Conservation (phyloP, 139 green algal species). For the Chlorella vulgaris region DNA sequence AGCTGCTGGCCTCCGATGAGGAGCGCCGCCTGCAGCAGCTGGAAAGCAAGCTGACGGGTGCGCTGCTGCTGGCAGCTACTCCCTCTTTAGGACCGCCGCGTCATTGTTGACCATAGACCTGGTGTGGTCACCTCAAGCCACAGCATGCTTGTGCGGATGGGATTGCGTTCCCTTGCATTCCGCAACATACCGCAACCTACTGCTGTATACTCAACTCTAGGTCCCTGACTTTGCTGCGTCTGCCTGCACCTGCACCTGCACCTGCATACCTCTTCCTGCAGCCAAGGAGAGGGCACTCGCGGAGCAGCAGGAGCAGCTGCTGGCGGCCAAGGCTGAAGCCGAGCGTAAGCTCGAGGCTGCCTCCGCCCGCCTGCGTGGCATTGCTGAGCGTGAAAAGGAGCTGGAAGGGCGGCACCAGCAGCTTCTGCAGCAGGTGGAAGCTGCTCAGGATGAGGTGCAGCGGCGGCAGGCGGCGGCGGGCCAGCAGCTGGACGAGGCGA, state of each 20-base stretch:
- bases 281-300: constrained; percentile 25
- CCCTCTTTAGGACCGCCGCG: background rate
- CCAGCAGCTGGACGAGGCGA: background rate
- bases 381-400: constrained; percentile 27
- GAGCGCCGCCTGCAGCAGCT: constrained; percentile 29
- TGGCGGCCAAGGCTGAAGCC: background rate
- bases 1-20: constrained; percentile 27
- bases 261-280: background rate
- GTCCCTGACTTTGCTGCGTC: background rate
- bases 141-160: too few relatives aligned
- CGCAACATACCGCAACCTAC: too few relatives aligned
- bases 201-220: background rate
- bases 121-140: too few relatives aligned
- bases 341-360: constrained; percentile 26
- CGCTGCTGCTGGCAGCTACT: background rate
- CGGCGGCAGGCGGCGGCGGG: constrained; percentile 2
- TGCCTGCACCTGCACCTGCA: background rate
- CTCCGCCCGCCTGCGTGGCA: constrained; percentile 12
- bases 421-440: constrained; percentile 19
- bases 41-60: constrained; percentile 24
- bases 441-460: constrained; percentile 13
- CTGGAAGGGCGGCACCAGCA: constrained; percentile 18
- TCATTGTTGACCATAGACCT: too few relatives aligned
- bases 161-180: too few relatives aligned
- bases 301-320: constrained; percentile 37